Base-by-base conservation (phyloP, 345 rosid species). In the Pseudoturritis turrita region DNA sequence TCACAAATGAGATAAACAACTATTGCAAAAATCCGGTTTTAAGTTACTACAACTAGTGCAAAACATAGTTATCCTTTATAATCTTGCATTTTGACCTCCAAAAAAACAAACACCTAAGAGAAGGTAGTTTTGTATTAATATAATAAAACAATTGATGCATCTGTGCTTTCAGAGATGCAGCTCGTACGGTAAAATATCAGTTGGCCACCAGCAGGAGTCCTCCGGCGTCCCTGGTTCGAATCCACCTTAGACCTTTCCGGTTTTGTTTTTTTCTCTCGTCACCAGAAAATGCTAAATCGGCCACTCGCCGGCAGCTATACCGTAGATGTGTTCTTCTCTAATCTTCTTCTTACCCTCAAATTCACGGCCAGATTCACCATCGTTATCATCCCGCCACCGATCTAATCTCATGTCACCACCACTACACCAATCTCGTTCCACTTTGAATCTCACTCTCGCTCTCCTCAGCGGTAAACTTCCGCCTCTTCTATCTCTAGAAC, bases 371-470 rank as follows among this genome's bases (percentile, higher is more conserved):
- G 13, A 50, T 52, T 31, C 70, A 36, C 39, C 72, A 19, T 28
- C 68, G 4, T 47, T 31, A 10, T 18, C 1, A 25, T 65, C 60
- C 36, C 45, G 23, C 63, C 46, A 35, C 39, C 64, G 49, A 10
- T 62, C 63, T 2, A 53, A 7, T 52, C 56, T 53, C 2, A 3
- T 11, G 2, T 17, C 40, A 25, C 59, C 49, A 14, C 49, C 50
- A 5, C 5, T 45, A 2, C 7, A 31, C 14, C 7, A 23, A 2
- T 28, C 44, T 47, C 53, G 60, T 18, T 2, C 79, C n/a, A 75
- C 12, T 22, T 68, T 75, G 11, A 75, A 75, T 25, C 74, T 75
- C 52, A 75, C 74, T 43, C 7, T 62, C 14, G 3, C 70, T 53
- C 74, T 61, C 26, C 43, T 61, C 43, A 17, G 7, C 7, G 70